Base-by-base conservation (phyloP, 495 filamentous ascomycete genomes). In the Cladorrhinum samala region DNA sequence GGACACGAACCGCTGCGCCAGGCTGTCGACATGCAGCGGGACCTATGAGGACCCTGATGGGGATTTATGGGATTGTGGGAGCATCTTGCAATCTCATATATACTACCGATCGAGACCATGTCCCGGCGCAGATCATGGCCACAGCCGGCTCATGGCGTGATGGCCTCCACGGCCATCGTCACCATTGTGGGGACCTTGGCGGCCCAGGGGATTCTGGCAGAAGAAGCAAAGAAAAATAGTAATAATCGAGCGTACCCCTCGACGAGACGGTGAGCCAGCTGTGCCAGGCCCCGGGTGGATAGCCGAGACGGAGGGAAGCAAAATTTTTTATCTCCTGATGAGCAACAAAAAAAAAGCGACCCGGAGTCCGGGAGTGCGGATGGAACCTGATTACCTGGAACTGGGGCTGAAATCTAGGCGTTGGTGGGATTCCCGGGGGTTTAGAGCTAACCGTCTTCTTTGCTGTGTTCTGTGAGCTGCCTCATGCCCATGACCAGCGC, bases 71-170 rank as follows among this genome's bases (percentile, higher is more conserved):
- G n/a, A n/a, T 33, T 33, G 27, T 33, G 27, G n/a, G n/a, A n/a
- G n/a, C n/a, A n/a, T 51, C 36, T 33, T 51, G 36, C 49, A 41
- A 41, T 51, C 42, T 51, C 20, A 24, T 40, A 45, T 25, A 17
- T 21, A 45, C 24, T 21, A 16, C 13, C n/a, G 45, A 47, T 47
- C 45, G 14, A 47, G 13, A 47, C 20, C 20, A 16, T 13, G 16
- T 46, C 25, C 27, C 42, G 17, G n/a, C 9, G 25, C 41, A 39
- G 42, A 46, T 36, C 45, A 16, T 47, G 21, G 44, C 23, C 39
- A 24, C 19, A 7, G 42, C 2, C 44, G 7, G 51, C 14, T 50
- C 54, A 61, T 61, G 51, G 54, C 54, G 58, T 56, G 58, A 57
- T 57, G 50, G 9, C 39, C 21, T 55, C 21, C 8, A 9, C 19